Base-by-base conservation (phyloP, 1,139 yeast species). In the Blastobotrys arbuscula region DNA sequence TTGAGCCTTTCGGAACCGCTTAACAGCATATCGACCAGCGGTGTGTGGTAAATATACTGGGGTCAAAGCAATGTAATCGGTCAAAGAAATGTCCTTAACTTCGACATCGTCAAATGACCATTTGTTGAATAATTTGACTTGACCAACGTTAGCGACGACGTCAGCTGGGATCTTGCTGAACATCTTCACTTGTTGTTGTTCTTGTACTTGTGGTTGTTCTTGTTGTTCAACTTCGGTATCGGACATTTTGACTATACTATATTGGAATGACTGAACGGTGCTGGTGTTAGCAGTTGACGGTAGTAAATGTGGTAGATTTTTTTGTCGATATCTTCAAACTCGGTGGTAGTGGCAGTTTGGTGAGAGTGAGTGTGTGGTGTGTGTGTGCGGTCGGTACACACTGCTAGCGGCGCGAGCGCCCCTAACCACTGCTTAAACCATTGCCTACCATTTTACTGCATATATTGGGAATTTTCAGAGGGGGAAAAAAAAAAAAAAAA, bases 1-100 rank as follows among this genome's bases (percentile, higher is more conserved):
- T 83, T 92, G 97, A 65, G 98, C 95, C 86, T 94, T 94, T 85
- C 97, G 90, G 87, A 94, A 94, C 80, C 98, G 90, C 88, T 92
- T 92, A 78, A 89, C 76, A 71, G 97, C 98, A 81, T 90, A 94
- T 79, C 97, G 90, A 75, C 98, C 98, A 67, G 98, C 97, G 68
- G 97, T 89, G 95, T 94, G 98, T 68, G 97, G 80, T 61, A 90
- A 95, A 71, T 90, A 92, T 69, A 89, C 95, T 74, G 98, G 97
- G 75, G 85, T 87, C 78, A 92, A 79, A 81, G 90, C 97, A 68
- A 92, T 78, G 94, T 94, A 92, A 78, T 92, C 98, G 70, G 92
- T 92, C 74, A 94, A 82, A 61, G 98, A 92, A 71, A 94, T 85
- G 74, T 94, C 99, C 83, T 88, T 89, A 68, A 94, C 86, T 76